Evolutionary conservation across 257 asterid genomes (phyloP).

Genomic region (Primulina tabacum): DNA sequence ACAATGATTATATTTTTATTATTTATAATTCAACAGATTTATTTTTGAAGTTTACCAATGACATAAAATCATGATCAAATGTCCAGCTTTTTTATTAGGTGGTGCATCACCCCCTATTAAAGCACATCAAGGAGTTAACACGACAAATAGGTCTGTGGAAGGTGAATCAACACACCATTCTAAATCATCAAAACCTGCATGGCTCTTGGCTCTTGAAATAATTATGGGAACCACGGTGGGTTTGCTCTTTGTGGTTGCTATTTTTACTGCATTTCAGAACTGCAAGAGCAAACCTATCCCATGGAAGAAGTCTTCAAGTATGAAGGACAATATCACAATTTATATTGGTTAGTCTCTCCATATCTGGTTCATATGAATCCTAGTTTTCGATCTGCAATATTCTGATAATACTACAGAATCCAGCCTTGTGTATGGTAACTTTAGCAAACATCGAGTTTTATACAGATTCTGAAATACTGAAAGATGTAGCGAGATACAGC

Average conservation of each 20-base stretch:
- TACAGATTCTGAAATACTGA: slow-evolving; percentile 73
- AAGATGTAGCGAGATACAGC: slow-evolving; percentile 59
- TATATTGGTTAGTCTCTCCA: slow-evolving; percentile 51
- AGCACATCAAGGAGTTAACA: slow-evolving; percentile 32
- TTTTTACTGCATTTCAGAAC: slow-evolving; percentile 49
- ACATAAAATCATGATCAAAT: background rate
- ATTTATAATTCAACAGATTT: background rate
- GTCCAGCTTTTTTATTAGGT: slow-evolving; percentile 33
- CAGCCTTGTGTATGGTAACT: background rate
- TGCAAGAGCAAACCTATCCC: slow-evolving; percentile 63
- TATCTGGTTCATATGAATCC: background rate
- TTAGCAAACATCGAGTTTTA: slow-evolving; percentile 10
- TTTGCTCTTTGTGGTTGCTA: slow-evolving; percentile 48
- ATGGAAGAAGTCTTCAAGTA: slow-evolving; percentile 77
- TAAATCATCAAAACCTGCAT: slow-evolving; percentile 58
- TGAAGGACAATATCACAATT: slow-evolving; percentile 48
- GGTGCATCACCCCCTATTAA: slow-evolving; percentile 38
- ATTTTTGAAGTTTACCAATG: background rate
- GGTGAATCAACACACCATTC: slow-evolving; percentile 39
- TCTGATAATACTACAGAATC: background rate
- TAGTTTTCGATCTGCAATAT: background rate
- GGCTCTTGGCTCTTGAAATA: slow-evolving; percentile 86
- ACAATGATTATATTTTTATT: background rate
- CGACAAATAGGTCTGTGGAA: slow-evolving; percentile 37
- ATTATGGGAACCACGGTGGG: slow-evolving; percentile 64